Base-by-base conservation (phyloP, 345 rosid genomes). In the Conringia planisiliqua region DNA sequence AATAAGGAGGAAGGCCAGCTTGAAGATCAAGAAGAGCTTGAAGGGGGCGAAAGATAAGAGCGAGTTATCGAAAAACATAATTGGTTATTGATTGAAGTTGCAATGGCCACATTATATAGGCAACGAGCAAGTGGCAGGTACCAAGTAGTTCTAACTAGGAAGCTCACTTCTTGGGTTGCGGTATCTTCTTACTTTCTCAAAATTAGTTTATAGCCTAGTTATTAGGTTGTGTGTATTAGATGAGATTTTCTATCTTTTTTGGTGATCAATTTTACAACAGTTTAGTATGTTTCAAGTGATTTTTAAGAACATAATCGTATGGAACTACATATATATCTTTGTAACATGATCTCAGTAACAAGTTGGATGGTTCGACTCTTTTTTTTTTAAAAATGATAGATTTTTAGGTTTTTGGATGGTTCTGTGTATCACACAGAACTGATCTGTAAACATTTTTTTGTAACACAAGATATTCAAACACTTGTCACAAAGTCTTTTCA, bases 21-120 rank as follows among this genome's bases (percentile, higher is more conserved):
- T 62, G 99, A 95, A 73, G 99, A 95, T 81, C 94, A 88, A 76
- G 99, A 95, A 68, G 99, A 95, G 75, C 88, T 87, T 7, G 99
- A 90, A 38, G 88, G 88, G 3, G 81, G 85, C 12, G 97, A 92
- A 33, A 59, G 56, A 66, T 68, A 8, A 40, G 70, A 54, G 56
- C 5, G 16, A 20, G 38, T 54, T 32, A 42, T 32, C 10, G 54
- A 22, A 12, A 51, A 30, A 22, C 13, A 39, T 20, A 7, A 60
- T 12, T 16, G 14, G 48, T 11, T 50, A 67, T 60, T 75, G 12
- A 17, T 38, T 67, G 62, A 74, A 59, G 55, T 30, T 68, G 67
- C 13, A 33, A 16, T 64, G 10, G 78, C 50, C 20, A 1, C 24
- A 11, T 51, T 67, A 59, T 59, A 18, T 26, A 58, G 60, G 44